Base-by-base conservation (phyloP, 163 green algal genomes). In the Scenedesmus sp. region DNA sequence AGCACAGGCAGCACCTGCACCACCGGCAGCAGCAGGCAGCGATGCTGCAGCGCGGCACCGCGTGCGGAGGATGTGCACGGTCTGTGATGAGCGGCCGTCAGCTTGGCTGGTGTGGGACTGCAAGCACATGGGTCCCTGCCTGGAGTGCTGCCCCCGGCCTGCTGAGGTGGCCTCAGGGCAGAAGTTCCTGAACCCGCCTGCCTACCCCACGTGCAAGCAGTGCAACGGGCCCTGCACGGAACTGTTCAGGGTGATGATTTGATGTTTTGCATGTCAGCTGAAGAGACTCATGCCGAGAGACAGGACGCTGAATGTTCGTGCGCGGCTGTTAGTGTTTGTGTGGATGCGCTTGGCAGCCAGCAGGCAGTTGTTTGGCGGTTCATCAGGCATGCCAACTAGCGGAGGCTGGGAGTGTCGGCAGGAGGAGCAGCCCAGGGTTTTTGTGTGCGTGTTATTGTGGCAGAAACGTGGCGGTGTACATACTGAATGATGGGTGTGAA, bases 61-160 rank as follows among this genome's bases (percentile, higher is more conserved):
- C 16, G 70, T 23, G 9, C 8, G 55, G 0, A 86, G 52, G 55
- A 34, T 86, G 57, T 89, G 84, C 34, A 59, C 84, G 1, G 0
- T 89, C 1, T 89, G 84, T 20, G 13, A 89, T 7, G 26, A 20
- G 26, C 9, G 52, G n/a, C 57, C 23, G 34, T 23, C 60, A 2
- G 59, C 26, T 4, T 89, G 84, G 84, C 34, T 89, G 60, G 60
- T 81, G 13, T 46, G 26, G 66, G 67, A 84, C 13, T 90, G 86
- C 54, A 83, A 20, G 52, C 86, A 90, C 73, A 84, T 82, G 86
- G 86, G 86, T 4, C 86, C 86, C 3, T 90, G 86, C 76, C 3
- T 66, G 3, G 34, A 83, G 13, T 90, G 86, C 66, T 84, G 54
- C n/a, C 67, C 62, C 52, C 70, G 23, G 16, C 62, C 86, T 18